These are phyloP conservation scores for Zea luxurians DNA, from an alignment of 176 grass and related monocot genomes.

Conservation along the genomic window DNA sequence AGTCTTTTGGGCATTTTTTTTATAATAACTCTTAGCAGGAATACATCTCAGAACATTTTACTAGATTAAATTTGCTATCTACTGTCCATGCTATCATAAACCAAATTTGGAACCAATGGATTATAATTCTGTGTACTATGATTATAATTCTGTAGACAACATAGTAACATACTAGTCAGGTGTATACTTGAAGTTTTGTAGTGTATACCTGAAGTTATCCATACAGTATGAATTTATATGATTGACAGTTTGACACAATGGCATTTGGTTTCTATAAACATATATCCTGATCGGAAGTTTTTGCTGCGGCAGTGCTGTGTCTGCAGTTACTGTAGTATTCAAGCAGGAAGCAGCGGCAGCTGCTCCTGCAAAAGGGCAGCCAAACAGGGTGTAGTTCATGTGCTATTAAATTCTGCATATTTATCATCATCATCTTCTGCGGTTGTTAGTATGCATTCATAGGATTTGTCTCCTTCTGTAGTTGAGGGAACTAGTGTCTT, in stretches of 20 bases:
- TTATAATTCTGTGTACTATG: not conserved
- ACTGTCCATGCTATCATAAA: not conserved
- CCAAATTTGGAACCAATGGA: not conserved
- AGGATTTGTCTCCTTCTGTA: constrained; percentile 2
- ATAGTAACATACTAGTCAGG: not conserved
- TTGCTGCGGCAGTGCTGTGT: not conserved
- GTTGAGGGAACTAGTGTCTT: not conserved
- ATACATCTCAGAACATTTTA: not conserved
- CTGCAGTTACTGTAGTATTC: not conserved
- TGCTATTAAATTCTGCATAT: constrained; percentile 11
- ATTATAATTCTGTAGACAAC: not conserved
- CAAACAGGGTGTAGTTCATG: not conserved
- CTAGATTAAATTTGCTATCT: not conserved
- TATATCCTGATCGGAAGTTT: not conserved
- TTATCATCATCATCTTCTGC: not conserved
- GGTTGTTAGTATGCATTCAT: not conserved
- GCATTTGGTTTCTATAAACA: not conserved
- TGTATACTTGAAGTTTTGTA: not conserved
- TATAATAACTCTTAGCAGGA: not conserved
- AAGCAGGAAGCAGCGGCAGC: not conserved
- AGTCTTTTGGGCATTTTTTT: not conserved
- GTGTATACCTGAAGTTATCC: not conserved
- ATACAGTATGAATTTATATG: not conserved
- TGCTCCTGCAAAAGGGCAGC: not conserved
- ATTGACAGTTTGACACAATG: not conserved